Percentiles rank a stretch among this genome's conserved stretches.
phyloP scores from a whole-genome alignment of 169 alveolate genomes.

The Sarcocystis neurona region DNA sequence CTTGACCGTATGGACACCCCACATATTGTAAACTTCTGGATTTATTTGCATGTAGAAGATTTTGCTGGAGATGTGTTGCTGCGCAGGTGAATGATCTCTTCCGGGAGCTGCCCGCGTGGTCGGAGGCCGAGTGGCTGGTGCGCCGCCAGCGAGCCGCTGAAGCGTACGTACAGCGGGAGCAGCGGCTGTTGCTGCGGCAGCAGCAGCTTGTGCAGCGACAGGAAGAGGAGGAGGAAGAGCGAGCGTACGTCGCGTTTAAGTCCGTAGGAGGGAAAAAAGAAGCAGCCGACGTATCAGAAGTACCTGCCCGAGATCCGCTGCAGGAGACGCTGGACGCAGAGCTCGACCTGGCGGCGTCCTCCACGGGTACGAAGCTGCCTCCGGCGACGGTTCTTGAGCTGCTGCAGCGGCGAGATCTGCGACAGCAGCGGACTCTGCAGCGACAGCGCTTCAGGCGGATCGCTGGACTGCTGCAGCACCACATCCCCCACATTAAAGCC shows the following conservation, averaged over 20 bases:
- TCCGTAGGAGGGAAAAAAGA: no score
- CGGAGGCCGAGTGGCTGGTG: slow-evolving; percentile 42
- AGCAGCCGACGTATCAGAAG: no score
- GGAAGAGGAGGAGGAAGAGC: no score
- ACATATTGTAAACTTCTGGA: no score
- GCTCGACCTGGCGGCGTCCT: slow-evolving; percentile 22
- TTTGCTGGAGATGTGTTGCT: neutral
- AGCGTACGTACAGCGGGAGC: neutral
- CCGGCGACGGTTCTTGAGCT: slow-evolving; percentile 4
- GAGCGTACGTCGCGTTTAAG: no score
- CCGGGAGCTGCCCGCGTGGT: slow-evolving; percentile 44
- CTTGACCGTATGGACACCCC: no score
- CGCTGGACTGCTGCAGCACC: neutral
- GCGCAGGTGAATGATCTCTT: slow-evolving; percentile 33
- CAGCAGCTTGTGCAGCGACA: no score
- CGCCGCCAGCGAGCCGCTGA: slow-evolving; percentile 2
- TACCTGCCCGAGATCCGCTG: no score
- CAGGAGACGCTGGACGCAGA: slow-evolving; percentile 52
- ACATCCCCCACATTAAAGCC: no score
- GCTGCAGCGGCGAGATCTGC: neutral
- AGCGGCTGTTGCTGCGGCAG: slow-evolving; percentile 20
- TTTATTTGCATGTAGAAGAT: no score
- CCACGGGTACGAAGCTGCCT: slow-evolving; percentile 6
- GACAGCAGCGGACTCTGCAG: neutral
- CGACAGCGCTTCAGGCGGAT: neutral